A percentile compares a stretch with the other conserved stretches of the same genome.
Evolutionary conservation across 2,329 filamentous ascomycete species (phyloP).

Genomic region (Venturia oleaginea): DNA sequence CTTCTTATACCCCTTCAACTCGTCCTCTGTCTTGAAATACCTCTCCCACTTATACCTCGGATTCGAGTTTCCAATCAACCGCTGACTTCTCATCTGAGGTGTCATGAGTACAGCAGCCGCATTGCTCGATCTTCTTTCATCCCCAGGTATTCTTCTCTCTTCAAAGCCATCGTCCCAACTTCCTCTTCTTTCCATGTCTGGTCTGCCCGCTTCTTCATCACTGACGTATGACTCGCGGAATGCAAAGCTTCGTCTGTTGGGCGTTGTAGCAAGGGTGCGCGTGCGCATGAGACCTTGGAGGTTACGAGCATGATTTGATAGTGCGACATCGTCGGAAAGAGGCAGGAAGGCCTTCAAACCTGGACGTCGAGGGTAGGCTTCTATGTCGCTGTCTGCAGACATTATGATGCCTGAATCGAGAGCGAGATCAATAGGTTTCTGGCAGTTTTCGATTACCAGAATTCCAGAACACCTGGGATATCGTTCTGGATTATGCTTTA

Average conservation of each 20-base stretch:
- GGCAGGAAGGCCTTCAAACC: conserved; percentile 10
- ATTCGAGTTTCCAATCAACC: conserved; percentile 82
- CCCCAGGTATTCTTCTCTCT: not conserved
- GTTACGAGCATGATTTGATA: conserved; percentile 37
- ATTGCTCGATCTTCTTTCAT: conserved; percentile 26
- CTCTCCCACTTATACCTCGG: conserved; percentile 76
- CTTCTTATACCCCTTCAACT: conserved; percentile 62
- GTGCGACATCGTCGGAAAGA: conserved; percentile 2
- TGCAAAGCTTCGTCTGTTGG: not conserved
- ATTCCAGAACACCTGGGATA: no score
- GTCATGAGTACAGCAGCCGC: conserved; percentile 37
- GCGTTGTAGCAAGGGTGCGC: not conserved
- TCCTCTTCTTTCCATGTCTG: not conserved
- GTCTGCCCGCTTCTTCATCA: conserved; percentile 1
- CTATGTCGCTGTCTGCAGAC: not conserved
- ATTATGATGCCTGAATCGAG: not conserved
- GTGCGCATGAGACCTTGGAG: conserved; percentile 23
- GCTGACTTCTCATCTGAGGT: conserved; percentile 69
- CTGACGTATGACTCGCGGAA: not conserved
- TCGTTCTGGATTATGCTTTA: not conserved
- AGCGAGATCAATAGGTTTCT: not conserved
- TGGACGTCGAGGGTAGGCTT: not conserved
- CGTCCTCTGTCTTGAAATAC: conserved; percentile 75
- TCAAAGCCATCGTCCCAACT: not conserved
- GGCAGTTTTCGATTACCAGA: not conserved